Evolutionary conservation across 2,329 filamentous ascomycete species (phyloP).

Genomic region (Neofusicoccum laricinum): DNA sequence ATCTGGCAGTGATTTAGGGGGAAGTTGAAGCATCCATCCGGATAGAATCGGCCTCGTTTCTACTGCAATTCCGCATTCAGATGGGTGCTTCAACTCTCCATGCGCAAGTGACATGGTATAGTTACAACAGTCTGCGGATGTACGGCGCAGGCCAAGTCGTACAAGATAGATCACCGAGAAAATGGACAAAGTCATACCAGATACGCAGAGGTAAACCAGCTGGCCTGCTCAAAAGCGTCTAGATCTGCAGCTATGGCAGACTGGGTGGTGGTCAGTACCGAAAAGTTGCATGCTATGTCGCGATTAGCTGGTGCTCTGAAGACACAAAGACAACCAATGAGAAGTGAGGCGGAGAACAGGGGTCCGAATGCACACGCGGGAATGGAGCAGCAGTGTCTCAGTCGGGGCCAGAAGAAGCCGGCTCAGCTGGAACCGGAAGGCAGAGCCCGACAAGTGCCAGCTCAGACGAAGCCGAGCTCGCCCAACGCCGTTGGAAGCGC

Average conservation of each 20-base stretch:
- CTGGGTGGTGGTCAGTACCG: conserved; percentile 77
- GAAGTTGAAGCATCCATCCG: no score
- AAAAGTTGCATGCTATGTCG: conserved; percentile 64
- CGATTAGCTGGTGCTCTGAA: neutral
- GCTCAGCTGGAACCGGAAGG: neutral
- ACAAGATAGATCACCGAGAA: neutral
- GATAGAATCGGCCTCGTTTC: no score
- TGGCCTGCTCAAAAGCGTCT: conserved; percentile 67
- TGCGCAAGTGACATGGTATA: no score
- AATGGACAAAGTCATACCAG: conserved; percentile 40
- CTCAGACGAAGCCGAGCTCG: neutral
- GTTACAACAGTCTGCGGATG: no score
- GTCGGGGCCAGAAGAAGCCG: neutral
- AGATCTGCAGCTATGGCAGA: conserved; percentile 73
- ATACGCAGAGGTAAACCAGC: conserved; percentile 80
- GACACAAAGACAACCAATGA: neutral
- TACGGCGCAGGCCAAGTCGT: neutral
- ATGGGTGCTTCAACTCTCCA: no score
- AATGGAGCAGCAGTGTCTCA: neutral
- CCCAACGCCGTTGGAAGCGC: conserved; percentile 21
- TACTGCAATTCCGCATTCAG: no score
- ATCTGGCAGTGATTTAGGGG: no score
- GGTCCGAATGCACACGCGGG: conserved; percentile 24
- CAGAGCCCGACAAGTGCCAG: neutral
- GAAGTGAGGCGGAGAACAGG: neutral